phyloP scores from a whole-genome alignment of 495 filamentous ascomycete species.

The Astrothelium macrocarpum region DNA sequence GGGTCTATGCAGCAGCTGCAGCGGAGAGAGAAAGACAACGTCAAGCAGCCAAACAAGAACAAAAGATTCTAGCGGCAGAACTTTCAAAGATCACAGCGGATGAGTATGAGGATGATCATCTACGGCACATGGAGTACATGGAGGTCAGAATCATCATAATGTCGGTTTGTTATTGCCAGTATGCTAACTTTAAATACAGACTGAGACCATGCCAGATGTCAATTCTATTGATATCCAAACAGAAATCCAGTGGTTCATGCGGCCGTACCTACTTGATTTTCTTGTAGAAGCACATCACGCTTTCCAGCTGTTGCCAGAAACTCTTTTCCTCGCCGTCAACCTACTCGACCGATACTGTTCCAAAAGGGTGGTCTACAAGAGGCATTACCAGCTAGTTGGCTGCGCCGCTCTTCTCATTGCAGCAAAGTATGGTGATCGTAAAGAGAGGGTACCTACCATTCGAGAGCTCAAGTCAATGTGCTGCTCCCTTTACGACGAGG shows the following conservation, averaged over 20 bases:
- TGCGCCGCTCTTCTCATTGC: conserved; percentile 94
- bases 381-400: conserved; percentile 95
- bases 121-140: conserved; percentile 91
- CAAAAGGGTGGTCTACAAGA: conserved; percentile 95
- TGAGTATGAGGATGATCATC: conserved; percentile 86
- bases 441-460: conserved; percentile 92
- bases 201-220: conserved; percentile 85
- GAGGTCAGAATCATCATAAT: conserved; percentile 53
- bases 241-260: conserved; percentile 99
- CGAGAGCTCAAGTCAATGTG: conserved; percentile 97
- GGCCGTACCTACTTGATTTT: conserved; percentile 96
- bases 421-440: conserved; percentile 96
- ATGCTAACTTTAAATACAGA: conserved; percentile 44
- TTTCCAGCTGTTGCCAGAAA: conserved; percentile 88
- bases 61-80: conserved; percentile 77
- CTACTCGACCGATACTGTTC: conserved; percentile 97
- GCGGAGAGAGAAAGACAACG: conserved; percentile 58
- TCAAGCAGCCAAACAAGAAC: conserved; percentile 61
- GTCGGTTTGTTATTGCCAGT: conserved; percentile 6
- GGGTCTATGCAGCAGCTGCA: conserved; percentile 33
- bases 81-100: conserved; percentile 71
- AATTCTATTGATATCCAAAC: conserved; percentile 97
- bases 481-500: conserved; percentile 94
- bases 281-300: conserved; percentile 93
- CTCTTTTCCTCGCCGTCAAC: conserved; percentile 91